phyloP scores from a whole-genome alignment of 2,329 filamentous ascomycete genomes.

The Orbilia javanica region DNA sequence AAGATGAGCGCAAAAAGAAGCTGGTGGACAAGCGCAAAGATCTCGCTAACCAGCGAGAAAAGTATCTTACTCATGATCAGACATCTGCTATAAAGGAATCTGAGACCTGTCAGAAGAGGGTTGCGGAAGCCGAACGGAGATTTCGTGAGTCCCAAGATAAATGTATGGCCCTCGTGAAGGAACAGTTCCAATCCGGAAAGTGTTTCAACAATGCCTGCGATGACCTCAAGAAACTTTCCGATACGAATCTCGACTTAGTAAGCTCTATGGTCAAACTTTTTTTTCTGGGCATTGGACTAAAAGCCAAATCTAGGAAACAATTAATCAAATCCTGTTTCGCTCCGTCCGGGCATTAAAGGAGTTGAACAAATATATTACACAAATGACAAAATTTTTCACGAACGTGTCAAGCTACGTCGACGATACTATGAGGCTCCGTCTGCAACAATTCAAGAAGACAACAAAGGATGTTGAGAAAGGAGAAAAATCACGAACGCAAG shows the following conservation, averaged over 20 bases:
- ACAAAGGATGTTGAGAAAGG: neutral
- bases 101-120: neutral
- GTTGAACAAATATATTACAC: neutral
- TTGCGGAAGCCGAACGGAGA: neutral
- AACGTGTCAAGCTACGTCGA: neutral
- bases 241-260: neutral
- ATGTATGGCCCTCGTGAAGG: neutral
- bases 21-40: neutral
- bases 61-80: neutral
- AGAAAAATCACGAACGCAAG: neutral
- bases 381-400: neutral
- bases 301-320: neutral
- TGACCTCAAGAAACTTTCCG: neutral
- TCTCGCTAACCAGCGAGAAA: neutral
- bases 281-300: neutral
- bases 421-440: neutral
- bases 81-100: neutral
- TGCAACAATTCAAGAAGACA: neutral
- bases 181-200: neutral
- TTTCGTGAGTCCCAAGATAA: neutral
- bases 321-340: neutral
- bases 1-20: neutral
- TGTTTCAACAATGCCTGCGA: neutral
- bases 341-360: neutral
- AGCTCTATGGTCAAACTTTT: neutral